Conservation (phyloP, 805 yeast species). For the Starmerella davenportii region DNA sequence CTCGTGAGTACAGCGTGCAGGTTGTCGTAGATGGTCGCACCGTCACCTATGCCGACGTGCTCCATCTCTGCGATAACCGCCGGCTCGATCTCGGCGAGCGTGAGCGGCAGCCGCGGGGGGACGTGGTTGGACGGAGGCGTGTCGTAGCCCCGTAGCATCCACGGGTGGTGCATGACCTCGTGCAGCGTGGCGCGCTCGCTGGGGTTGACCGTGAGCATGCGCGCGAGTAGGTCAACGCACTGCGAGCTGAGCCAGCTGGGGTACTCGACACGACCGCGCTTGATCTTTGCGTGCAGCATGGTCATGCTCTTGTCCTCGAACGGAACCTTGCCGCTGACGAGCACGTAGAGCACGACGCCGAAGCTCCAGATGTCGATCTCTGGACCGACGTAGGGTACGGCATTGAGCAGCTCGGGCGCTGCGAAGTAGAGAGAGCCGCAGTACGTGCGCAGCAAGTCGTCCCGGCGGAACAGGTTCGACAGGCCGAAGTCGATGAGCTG, state of each 20-base stretch:
- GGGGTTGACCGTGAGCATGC: constrained; percentile 89
- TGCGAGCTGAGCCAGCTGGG: constrained; percentile 66
- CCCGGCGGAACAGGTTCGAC: constrained; percentile 64
- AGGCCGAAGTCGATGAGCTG: constrained; percentile 93
- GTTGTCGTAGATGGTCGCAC: constrained; percentile 33
- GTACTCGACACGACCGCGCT: constrained; percentile 79
- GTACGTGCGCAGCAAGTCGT: constrained; percentile 64
- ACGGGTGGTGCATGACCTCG: constrained; percentile 75
- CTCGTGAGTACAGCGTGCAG: constrained; percentile 43
- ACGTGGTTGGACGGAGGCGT: constrained; percentile 49
- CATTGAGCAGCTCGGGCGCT: constrained; percentile 88
- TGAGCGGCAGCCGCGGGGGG: constrained; percentile 62
- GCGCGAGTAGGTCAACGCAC: constrained; percentile 58
- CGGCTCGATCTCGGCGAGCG: constrained; percentile 41
- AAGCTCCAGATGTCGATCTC: constrained; percentile 98
- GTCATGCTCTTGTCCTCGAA: constrained; percentile 90
- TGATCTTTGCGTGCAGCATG: constrained; percentile 82
- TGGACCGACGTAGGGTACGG: constrained; percentile 86
- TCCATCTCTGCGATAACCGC: constrained; percentile 58
- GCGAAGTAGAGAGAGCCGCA: constrained; percentile 97
- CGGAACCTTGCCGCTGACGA: constrained; percentile 96
- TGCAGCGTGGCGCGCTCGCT: constrained; percentile 54
- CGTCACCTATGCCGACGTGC: constrained; percentile 59
- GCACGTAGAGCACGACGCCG: constrained; percentile 86
- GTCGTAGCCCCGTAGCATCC: constrained; percentile 86